Evolutionary conservation across 495 filamentous ascomycete genomes (phyloP), one percentile per base, ranked within the genome.

Genomic region (Penicillium lividum): DNA sequence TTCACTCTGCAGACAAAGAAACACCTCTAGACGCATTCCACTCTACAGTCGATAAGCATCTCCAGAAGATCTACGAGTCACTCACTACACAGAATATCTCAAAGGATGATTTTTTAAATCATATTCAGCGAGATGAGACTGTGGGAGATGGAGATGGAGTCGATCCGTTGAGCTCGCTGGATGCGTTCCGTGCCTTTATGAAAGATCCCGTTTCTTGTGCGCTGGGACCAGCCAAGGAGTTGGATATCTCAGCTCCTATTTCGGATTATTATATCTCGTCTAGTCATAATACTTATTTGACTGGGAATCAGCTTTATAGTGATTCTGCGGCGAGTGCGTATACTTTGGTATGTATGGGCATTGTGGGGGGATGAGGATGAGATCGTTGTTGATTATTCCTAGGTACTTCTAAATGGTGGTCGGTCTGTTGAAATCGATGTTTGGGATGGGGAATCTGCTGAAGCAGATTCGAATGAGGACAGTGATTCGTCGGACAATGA

Each of bases 361-460:
- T 15, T 15, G 13, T 40, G 15, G 15, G 13, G 13, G n/a, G 15
- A 5, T 44, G 22, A 22, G 22, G 22, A 22, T 22, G 22, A 22
- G 22, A 22, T 2, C 22, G 1, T 22, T 22, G 33, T 16, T 52
- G 30, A 36, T 5, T 16, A 16, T 11, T 33, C 28, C 10, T 61
- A 88, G 84, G 84, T 83, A 15, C 82, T 97, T 34, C 73, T 86
- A 9, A 82, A 86, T 25, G 91, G 93, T n/a, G 94, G 93, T 60
- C 85, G 93, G 16, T 97, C 91, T 58, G 90, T 97, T 51, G 93
- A 97, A 75, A 92, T 98, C 58, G 93, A 98, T 64, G 91, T 97
- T 7, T 96, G 92, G 90, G 90, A 98, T 68, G 93, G 93, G 11
- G 84, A 91, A 42, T 55, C 69, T 6, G 71, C 72, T 18, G 74